Evolutionary conservation across 768 basidiomycete species (phyloP).

Genomic region (Basidioascus undulatus): DNA sequence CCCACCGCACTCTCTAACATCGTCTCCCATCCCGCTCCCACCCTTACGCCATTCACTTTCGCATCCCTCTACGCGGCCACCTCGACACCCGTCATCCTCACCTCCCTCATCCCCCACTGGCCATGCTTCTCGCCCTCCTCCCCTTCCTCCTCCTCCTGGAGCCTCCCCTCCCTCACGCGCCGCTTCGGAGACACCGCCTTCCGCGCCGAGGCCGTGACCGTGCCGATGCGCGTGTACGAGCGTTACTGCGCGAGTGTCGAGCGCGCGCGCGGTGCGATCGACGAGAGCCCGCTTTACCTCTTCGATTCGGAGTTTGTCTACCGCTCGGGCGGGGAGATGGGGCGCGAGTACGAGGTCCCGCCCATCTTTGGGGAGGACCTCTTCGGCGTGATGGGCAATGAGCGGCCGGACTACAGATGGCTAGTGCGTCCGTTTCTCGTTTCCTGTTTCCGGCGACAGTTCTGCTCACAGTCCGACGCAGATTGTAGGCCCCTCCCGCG

Average conservation of each 20-base stretch:
- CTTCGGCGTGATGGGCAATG: constrained; percentile 10
- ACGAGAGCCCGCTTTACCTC: constrained; percentile 15
- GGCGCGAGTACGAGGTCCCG: constrained; percentile 7
- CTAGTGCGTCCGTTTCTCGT: constrained; percentile 5
- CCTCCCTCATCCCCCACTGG: constrained; percentile 7
- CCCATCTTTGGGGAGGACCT: constrained; percentile 12
- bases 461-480: background rate
- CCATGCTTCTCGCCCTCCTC: constrained; percentile 1
- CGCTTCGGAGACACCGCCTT: constrained; percentile 9
- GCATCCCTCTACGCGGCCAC: constrained; percentile 1
- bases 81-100: constrained; percentile 9
- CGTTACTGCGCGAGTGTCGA: constrained; percentile 9
- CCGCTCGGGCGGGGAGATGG: background rate
- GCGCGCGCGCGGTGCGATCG: constrained; percentile 9
- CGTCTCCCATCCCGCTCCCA: too few relatives aligned
- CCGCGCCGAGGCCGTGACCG: constrained; percentile 13
- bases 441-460: background rate
- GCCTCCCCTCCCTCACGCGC: constrained; percentile 5
- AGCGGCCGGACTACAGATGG: constrained; percentile 15
- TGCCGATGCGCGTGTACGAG: constrained; percentile 8
- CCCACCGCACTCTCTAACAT: too few relatives aligned
- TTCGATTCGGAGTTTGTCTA: constrained; percentile 11
- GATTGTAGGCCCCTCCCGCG: constrained; percentile 14
- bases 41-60: background rate
- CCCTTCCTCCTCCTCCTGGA: constrained; percentile 5